Base-by-base conservation (phyloP, 2,329 filamentous ascomycete species). In the Stemphylium vesicarium region DNA sequence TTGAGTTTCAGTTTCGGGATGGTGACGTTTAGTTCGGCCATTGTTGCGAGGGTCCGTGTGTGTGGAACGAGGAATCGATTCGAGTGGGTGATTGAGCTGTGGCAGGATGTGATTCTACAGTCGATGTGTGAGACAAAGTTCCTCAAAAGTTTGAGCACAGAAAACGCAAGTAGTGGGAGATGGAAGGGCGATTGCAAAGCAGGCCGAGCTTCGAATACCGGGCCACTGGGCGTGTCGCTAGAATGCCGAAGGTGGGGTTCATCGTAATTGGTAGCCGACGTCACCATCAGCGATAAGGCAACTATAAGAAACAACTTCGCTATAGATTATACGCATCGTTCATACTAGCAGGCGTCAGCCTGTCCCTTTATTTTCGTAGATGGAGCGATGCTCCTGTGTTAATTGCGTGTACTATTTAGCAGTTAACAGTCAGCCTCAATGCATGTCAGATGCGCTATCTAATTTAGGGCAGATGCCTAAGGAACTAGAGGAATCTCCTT, bases 1-100 rank as follows among this genome's bases (percentile, higher is more conserved):
- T 90, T 91, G 52, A 93, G 80, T 77, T 88, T 90, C 50, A 92
- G 74, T 50, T 75, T 79, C 1, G 87, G 87, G 35, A 83, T 88
- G 1, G 77, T 77, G 4, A 75, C 70, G 55, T 77, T 57, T 24
- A 79, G 74, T 16, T 78, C 72, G n/a, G 77, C 75, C 77, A 79
- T 79, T 35, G 33, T 50, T 56, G 48, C 32, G 24, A 52, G 46
- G 15, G 42, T 38, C 10, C 4, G 15, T 26, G 8, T 20, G 15
- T 18, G 38, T 37, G 24, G 38, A 24, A 15, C 8, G 2, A 37
- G 6, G 2, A 10, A 37, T 41, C 13, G 32, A 20, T n/a, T 47
- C 9, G 22, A 5, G 11, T 31, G n/a, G 11, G 16, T 18, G 2
- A 13, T 8, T 12, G 36, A 13, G 12, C 0, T 16, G 15, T 26